Evolutionary conservation across 2,329 filamentous ascomycete genomes (phyloP).

Genomic region (Clonostachys rhizophaga): DNA sequence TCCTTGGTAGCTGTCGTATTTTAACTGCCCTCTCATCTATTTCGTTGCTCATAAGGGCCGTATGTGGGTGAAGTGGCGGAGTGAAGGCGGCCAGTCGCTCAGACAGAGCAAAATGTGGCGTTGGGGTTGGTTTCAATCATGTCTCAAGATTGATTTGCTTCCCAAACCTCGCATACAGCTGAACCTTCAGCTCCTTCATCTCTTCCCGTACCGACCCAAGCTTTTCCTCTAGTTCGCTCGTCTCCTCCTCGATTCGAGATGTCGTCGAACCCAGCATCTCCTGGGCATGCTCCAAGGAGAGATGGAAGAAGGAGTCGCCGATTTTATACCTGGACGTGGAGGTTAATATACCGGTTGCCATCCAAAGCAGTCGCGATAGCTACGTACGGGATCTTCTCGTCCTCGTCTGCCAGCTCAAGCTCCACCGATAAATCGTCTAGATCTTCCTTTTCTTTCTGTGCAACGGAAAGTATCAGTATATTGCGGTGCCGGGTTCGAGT

Average conservation of each 20-base stretch:
- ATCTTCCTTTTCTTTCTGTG: conserved; percentile 96
- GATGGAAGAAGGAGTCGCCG: conserved; percentile 88
- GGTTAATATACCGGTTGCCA: conserved; percentile 1
- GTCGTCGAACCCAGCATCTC: conserved; percentile 73
- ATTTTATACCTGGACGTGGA: conserved; percentile 74
- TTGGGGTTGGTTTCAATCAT: conserved; percentile 30
- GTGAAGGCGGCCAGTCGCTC: too few relatives aligned
- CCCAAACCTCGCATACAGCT: conserved; percentile 91
- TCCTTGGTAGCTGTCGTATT: too few relatives aligned
- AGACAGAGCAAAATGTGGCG: too few relatives aligned
- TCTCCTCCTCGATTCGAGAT: conserved; percentile 71
- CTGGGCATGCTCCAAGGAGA: conserved; percentile 81
- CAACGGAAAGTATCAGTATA: not conserved
- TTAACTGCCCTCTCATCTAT: too few relatives aligned
- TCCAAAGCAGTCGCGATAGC: not conserved
- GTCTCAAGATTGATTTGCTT: conserved; percentile 96
- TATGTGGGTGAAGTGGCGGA: too few relatives aligned
- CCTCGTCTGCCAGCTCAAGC: conserved; percentile 91
- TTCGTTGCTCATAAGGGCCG: too few relatives aligned
- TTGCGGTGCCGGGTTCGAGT: not conserved
- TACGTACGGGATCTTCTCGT: conserved; percentile 83
- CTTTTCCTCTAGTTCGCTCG: conserved; percentile 71
- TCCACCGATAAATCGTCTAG: conserved; percentile 89
- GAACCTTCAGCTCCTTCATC: conserved; percentile 85
- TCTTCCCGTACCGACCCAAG: conserved; percentile 73